These are phyloP conservation scores for Penicillium steckii DNA, from an alignment of 495 filamentous ascomycete genomes.

Conservation along the genomic window DNA sequence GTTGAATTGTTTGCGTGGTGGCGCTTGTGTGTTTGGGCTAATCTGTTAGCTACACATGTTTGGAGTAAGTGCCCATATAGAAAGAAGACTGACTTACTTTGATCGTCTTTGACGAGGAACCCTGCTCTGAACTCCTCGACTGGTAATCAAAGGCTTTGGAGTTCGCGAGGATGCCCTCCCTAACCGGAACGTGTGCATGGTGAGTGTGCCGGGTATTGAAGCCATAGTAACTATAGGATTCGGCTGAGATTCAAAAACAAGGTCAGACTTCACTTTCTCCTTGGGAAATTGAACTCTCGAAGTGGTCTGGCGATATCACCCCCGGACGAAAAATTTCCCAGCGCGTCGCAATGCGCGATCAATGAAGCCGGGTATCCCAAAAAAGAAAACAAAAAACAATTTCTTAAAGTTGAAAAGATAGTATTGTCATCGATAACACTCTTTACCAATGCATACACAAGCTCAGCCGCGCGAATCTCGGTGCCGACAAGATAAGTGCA, in stretches of 20 bases:
- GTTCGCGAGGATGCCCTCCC: slow-evolving; percentile 6
- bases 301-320: background rate
- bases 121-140: slow-evolving; percentile 22
- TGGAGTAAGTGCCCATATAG: too few relatives aligned
- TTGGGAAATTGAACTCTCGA: too few relatives aligned
- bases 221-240: background rate
- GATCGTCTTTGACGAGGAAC: slow-evolving; percentile 9
- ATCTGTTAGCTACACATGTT: too few relatives aligned
- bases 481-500: background rate
- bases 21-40: slow-evolving; percentile 4
- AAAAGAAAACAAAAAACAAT: background rate
- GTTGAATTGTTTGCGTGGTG: slow-evolving; percentile 11
- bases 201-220: background rate
- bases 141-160: background rate
- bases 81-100: too few relatives aligned
- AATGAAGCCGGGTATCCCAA: background rate
- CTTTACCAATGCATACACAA: background rate
- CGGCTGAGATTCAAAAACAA: background rate
- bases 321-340: background rate
- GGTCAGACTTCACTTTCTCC: too few relatives aligned
- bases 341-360: background rate
- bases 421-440: background rate
- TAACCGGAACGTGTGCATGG: slow-evolving; percentile 17
- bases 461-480: background rate
- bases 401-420: too few relatives aligned